These are phyloP conservation scores for Daucus carota DNA, from an alignment of 129 eudicot species.

Conservation along the genomic window DH1_v3.0 NC_030383.2:63679501-63680000, in stretches of 20 bases:
- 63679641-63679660: constrained; percentile 53
- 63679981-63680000: constrained; percentile 60
- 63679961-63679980: constrained; percentile 69
- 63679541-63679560: constrained; percentile 51
- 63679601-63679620: constrained; percentile 68
- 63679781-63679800: constrained; percentile 56
- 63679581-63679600: constrained; percentile 52
- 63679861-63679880: constrained; percentile 54
- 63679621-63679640: constrained; percentile 56
- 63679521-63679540: constrained; percentile 53
- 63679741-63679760: constrained; percentile 69
- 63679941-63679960: constrained; percentile 55
- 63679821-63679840: constrained; percentile 67
- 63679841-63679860: constrained; percentile 49
- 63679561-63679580: constrained; percentile 60
- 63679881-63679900: constrained; percentile 60
- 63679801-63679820: constrained; percentile 79
- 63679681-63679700: constrained; percentile 53
- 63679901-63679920: constrained; percentile 39
- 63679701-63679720: constrained; percentile 51
- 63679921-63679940: constrained; percentile 65
- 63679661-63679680: constrained; percentile 77
- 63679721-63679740: constrained; percentile 51
- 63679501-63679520: constrained; percentile 64
- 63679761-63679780: constrained; percentile 42